A percentile compares a stretch with the other conserved stretches of the same genome.
Conservation (phyloP, 495 filamentous ascomycete species). For the Aspergillus carlsbadensis region DNA sequence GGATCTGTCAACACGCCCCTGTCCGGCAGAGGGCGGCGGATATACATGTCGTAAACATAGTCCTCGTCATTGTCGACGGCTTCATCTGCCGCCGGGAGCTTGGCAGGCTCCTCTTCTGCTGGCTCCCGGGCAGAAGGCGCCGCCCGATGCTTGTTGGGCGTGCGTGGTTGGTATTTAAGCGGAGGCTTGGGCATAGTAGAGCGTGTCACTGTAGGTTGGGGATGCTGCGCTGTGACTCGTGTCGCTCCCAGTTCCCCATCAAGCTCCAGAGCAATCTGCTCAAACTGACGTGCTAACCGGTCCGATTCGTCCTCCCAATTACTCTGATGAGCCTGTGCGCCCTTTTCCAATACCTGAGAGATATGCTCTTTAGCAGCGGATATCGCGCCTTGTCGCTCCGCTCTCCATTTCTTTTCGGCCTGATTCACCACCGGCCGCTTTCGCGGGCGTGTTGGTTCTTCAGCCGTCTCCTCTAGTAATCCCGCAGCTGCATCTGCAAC, state of each 20-base stretch:
- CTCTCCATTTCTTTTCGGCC: conserved; percentile 44
- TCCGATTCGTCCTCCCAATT: conserved; percentile 47
- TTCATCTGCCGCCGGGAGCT: conserved; percentile 6
- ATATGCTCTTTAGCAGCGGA: conserved; percentile 43
- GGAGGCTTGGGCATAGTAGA: conserved; percentile 27
- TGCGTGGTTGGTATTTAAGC: conserved; percentile 38
- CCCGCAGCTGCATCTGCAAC: conserved; percentile 29
- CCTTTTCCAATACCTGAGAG: conserved; percentile 33
- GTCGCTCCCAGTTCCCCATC: conserved; percentile 24
- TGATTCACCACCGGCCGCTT: conserved; percentile 47
- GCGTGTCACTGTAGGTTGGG: not conserved
- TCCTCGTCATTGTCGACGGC: conserved; percentile 48
- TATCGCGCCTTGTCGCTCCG: conserved; percentile 36
- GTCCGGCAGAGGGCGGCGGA: conserved; percentile 44
- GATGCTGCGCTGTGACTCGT: conserved; percentile 7
- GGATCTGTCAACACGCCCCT: conserved; percentile 33
- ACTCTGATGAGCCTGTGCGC: conserved; percentile 30
- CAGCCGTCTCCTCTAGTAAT: not conserved
- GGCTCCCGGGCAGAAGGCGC: conserved; percentile 6
- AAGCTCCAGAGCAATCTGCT: conserved; percentile 47
- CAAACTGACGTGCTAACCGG: conserved; percentile 43
- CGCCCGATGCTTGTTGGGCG: conserved; percentile 31
- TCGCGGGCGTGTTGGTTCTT: conserved; percentile 21
- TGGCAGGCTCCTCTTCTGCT: conserved; percentile 18
- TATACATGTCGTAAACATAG: conserved; percentile 65